A percentile compares a stretch with the other conserved stretches of the same genome.
These are phyloP conservation scores for Mycena vitilis DNA, from an alignment of 768 basidiomycete species.

Conservation along the genomic window DNA sequence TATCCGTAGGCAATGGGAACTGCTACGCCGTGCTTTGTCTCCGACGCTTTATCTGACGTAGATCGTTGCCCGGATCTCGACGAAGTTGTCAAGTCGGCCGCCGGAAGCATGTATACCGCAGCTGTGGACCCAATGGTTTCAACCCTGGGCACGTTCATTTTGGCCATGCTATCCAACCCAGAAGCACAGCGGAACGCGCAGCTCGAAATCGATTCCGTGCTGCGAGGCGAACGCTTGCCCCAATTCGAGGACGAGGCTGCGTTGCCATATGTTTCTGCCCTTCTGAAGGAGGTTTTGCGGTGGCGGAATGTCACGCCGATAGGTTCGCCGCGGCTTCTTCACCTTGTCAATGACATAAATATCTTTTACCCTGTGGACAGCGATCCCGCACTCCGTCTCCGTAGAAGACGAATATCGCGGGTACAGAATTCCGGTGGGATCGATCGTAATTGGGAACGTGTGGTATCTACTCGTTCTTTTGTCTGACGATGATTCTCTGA, in stretches of 20 bases:
- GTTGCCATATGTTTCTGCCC: slow-evolving; percentile 50
- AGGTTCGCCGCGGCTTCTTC: slow-evolving; percentile 35
- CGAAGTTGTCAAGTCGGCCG: slow-evolving; percentile 11
- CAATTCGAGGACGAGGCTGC: slow-evolving; percentile 43
- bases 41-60: neutral
- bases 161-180: slow-evolving; percentile 52
- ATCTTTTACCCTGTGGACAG: neutral
- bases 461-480: slow-evolving; percentile 35
- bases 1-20: slow-evolving; percentile 27
- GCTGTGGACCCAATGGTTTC: slow-evolving; percentile 50
- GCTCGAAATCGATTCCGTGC: slow-evolving; percentile 47
- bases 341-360: slow-evolving; percentile 2
- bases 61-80: slow-evolving; percentile 7
- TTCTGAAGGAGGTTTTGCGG: slow-evolving; percentile 50
- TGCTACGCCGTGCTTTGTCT: slow-evolving; percentile 14
- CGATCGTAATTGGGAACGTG: slow-evolving; percentile 43
- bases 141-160: slow-evolving; percentile 47
- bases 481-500: neutral
- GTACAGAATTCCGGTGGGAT: slow-evolving; percentile 43
- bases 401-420: slow-evolving; percentile 44
- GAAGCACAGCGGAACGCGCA: slow-evolving; percentile 50
- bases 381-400: slow-evolving; percentile 10
- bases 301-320: slow-evolving; percentile 49
- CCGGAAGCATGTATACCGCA: slow-evolving; percentile 31
- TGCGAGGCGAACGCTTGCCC: slow-evolving; percentile 46